These are phyloP conservation scores for Colletotrichum graminicola DNA, from an alignment of 2,329 filamentous ascomycete genomes.

Conservation along the genomic window DNA sequence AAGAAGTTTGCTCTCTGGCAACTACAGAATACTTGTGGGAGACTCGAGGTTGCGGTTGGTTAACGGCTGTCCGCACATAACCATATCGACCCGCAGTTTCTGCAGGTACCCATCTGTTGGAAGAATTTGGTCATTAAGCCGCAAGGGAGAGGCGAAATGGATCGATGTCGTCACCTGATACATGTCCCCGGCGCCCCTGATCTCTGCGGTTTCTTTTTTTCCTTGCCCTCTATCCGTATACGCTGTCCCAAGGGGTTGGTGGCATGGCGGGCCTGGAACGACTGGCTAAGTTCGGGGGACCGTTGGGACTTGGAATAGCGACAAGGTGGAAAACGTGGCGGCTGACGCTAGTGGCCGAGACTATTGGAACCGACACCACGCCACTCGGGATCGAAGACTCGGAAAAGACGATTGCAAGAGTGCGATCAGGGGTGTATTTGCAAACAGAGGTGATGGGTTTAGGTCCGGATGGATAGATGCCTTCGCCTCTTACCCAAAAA, in stretches of 20 bases:
- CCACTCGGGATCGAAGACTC: neutral
- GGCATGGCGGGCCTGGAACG: conserved; percentile 20
- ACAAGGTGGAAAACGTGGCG: conserved; percentile 3
- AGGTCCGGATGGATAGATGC: neutral
- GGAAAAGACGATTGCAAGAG: neutral
- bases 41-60: neutral
- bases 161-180: conserved; percentile 35
- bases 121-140: neutral
- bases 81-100: neutral
- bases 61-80: neutral
- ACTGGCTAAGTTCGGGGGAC: conserved; percentile 16
- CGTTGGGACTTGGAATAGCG: neutral
- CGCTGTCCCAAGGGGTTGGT: conserved; percentile 10
- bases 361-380: conserved; percentile 25
- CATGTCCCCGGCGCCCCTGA: neutral
- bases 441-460: neutral
- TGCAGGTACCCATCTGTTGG: conserved; percentile 7
- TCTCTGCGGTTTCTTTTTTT: conserved; percentile 9
- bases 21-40: neutral
- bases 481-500: conserved; percentile 9
- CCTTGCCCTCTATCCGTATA: neutral
- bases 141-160: conserved; percentile 11
- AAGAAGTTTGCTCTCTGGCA: conserved; percentile 6
- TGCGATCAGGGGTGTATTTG: neutral
- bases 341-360: conserved; percentile 25